These are phyloP conservation scores for Urtica urens DNA, from an alignment of 306 rosid genomes.

Conservation along the genomic window DNA sequence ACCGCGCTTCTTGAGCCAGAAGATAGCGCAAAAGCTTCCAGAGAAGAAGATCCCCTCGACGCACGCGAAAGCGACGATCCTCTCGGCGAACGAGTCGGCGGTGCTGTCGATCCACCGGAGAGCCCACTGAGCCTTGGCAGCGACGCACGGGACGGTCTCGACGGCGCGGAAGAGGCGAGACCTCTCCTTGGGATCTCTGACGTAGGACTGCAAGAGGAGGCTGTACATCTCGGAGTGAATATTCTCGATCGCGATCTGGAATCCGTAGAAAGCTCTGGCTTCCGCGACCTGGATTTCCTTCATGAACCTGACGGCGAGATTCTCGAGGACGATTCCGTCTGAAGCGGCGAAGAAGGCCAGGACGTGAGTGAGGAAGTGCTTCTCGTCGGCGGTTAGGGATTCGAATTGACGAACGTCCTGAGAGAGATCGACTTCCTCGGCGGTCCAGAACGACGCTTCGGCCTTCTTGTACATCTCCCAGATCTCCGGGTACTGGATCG, in stretches of 20 bases:
- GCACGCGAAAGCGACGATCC: constrained; percentile 65
- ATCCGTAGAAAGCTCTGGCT: constrained; percentile 87
- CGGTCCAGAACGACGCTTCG: constrained; percentile 86
- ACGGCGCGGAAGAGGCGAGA: constrained; percentile 46
- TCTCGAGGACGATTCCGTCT: constrained; percentile 80
- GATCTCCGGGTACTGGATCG: constrained; percentile 68
- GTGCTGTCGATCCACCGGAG: constrained; percentile 40
- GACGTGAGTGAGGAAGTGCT: constrained; percentile 59
- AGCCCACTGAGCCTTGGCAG: constrained; percentile 64
- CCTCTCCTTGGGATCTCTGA: constrained; percentile 50
- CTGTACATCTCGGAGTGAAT: constrained; percentile 94
- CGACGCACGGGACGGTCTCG: constrained; percentile 63
- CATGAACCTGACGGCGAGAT: constrained; percentile 77
- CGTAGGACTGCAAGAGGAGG: constrained; percentile 61
- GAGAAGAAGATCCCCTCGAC: constrained; percentile 89
- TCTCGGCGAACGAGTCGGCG: constrained; percentile 38
- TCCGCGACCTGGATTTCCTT: constrained; percentile 68
- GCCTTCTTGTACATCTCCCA: constrained; percentile 98
- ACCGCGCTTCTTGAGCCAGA: constrained; percentile 86
- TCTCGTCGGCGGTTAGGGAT: constrained; percentile 44
- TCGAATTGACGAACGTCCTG: constrained; percentile 55
- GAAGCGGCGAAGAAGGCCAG: constrained; percentile 92
- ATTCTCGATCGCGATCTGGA: constrained; percentile 79
- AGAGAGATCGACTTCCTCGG: constrained; percentile 76
- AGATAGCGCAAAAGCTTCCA: constrained; percentile 72